phyloP scores from a whole-genome alignment of 2,329 filamentous ascomycete genomes.

The Aspergillus sp. region DNA sequence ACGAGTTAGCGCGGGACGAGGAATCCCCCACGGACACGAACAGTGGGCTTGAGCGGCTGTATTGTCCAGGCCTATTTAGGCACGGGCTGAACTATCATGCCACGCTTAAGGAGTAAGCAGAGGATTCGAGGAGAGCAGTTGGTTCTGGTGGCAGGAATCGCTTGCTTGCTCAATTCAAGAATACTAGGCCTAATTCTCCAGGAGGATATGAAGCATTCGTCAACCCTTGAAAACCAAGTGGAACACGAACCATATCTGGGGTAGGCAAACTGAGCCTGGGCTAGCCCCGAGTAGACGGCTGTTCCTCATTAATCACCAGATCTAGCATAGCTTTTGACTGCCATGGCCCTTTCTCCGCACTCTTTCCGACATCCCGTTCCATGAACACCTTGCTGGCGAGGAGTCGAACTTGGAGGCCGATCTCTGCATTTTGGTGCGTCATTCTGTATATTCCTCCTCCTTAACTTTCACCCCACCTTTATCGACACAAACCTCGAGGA shows the following conservation, averaged over 20 bases:
- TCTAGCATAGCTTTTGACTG: background rate
- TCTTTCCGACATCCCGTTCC: background rate
- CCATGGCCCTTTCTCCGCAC: background rate
- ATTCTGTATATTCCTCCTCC: background rate
- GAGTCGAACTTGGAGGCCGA: background rate
- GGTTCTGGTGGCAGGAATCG: background rate
- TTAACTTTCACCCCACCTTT: background rate
- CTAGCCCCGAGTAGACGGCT: no score
- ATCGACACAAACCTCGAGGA: background rate
- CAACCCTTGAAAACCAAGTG: background rate
- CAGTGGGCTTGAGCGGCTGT: background rate
- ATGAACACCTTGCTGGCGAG: background rate
- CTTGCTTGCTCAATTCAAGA: background rate
- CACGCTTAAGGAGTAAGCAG: background rate
- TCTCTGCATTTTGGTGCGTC: slow-evolving; percentile 5
- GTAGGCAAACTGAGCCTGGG: background rate
- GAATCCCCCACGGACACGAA: background rate
- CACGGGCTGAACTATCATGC: background rate
- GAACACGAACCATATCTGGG: background rate
- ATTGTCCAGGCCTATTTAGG: background rate
- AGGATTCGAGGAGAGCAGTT: background rate
- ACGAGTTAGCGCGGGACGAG: background rate
- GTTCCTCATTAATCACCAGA: slow-evolving; percentile 2
- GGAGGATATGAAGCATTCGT: background rate
- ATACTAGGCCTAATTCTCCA: background rate